Percentiles rank a stretch among this genome's conserved stretches.
Evolutionary conservation across 2,329 filamentous ascomycete species (phyloP).

Genomic region (Lachnum nothofagi): DNA sequence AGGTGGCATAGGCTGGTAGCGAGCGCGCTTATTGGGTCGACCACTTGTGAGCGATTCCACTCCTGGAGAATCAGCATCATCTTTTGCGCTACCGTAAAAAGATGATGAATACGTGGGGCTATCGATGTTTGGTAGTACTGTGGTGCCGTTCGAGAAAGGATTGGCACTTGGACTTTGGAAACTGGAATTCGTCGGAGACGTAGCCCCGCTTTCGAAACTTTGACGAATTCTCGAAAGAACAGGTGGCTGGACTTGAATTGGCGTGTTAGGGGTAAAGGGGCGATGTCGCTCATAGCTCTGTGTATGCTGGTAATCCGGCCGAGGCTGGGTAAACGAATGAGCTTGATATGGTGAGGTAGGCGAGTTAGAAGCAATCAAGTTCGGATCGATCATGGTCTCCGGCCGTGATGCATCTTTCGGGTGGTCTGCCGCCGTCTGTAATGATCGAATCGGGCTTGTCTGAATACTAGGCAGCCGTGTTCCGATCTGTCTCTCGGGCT

Average conservation of each 20-base stretch:
- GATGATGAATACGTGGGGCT: constrained; percentile 17
- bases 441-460: not conserved
- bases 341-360: constrained; percentile 8
- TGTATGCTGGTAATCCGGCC: constrained; percentile 13
- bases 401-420: not conserved
- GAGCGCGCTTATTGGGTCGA: constrained; percentile 21
- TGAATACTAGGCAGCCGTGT: not conserved
- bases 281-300: constrained; percentile 26
- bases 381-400: constrained; percentile 20
- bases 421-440: not conserved
- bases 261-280: constrained; percentile 9
- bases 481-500: not conserved
- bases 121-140: constrained; percentile 11
- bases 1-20: constrained; percentile 25
- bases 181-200: constrained; percentile 25
- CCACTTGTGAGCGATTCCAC: constrained; percentile 7
- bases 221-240: constrained; percentile 11
- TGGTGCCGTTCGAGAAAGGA: constrained; percentile 14
- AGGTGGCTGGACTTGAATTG: constrained; percentile 2
- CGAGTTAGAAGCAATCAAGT: constrained; percentile 9
- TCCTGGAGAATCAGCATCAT: constrained; percentile 1
- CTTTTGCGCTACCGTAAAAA: constrained; percentile 10
- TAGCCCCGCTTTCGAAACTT: constrained; percentile 12
- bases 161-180: constrained; percentile 15
- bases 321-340: constrained; percentile 3